Base-by-base conservation (phyloP, 306 rosid genomes). In the Corylus heterophylla region DNA sequence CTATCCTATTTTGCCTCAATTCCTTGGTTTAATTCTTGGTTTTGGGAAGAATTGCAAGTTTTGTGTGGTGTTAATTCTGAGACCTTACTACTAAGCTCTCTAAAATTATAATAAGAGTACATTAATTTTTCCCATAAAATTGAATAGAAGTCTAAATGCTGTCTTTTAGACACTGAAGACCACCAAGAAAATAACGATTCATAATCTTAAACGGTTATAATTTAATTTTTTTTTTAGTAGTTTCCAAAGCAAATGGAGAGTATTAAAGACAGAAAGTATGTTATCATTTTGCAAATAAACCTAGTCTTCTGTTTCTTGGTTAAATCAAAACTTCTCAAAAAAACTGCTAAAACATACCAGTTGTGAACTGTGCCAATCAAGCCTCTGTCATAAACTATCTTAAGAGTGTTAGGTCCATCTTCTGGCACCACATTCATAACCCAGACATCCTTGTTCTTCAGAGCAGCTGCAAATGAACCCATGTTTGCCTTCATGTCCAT, bases 401-500 rank as follows among this genome's bases (percentile, higher is more conserved):
- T 94, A 45, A 94, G 92, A 0, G 97, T 92, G 84, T 91, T 92
- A 39, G 93, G 97, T 81, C 93, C 97, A 66, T 92, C 94, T 86
- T 91, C 92, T 11, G 95, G 89, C 67, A 92, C 93, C 49, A 91
- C 97, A 71, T 94, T 94, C 98, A 94, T 92, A 79, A 92, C 97
- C 98, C 98, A 94, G 73, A 94, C 93, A 73, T 88, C 91, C 85
- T 85, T 94, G 83, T 84, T 86, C 79, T 86, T 94, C 77, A 94
- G 83, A 87, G 97, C 93, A 86, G 98, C 97, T 31, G 93, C 97
- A 81, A 92, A 92, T 37, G 98, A 94, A 50, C 97, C 97, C 89
- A 94, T 85, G 76, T 82, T 74, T 62, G 98, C 93, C 78, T 94
- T 94, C 98, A 94, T 92, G 90, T 94, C 98, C 98, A 94, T 94